Percentiles rank a stretch among this genome's conserved stretches.
phyloP scores from a whole-genome alignment of 345 rosid genomes.

The Lepidium aucheri region DNA sequence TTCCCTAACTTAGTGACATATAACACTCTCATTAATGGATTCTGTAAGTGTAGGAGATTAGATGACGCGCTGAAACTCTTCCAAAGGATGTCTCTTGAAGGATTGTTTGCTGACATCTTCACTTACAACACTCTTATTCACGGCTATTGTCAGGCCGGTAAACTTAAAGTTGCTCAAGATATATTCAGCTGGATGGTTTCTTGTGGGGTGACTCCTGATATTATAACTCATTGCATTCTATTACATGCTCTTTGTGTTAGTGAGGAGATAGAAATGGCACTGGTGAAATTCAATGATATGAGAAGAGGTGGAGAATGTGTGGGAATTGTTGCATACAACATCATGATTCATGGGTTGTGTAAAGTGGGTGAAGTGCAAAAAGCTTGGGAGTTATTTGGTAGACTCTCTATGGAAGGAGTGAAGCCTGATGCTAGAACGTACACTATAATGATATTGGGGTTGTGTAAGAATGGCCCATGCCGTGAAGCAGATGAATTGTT shows the following conservation, averaged over 20 bases:
- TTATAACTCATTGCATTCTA: slow-evolving; percentile 20
- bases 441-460: slow-evolving; percentile 21
- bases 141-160: slow-evolving; percentile 21
- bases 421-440: slow-evolving; percentile 27
- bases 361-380: background rate
- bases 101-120: slow-evolving; percentile 4
- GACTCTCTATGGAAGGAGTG: background rate
- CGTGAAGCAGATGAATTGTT: slow-evolving; percentile 24
- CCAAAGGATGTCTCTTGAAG: slow-evolving; percentile 11
- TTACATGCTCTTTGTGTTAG: slow-evolving; percentile 20
- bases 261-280: slow-evolving; percentile 21
- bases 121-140: slow-evolving; percentile 17
- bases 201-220: slow-evolving; percentile 20
- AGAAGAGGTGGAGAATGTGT: background rate
- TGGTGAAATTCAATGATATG: slow-evolving; percentile 20
- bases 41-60: slow-evolving; percentile 14
- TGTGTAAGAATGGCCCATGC: slow-evolving; percentile 21
- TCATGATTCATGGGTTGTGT: slow-evolving; percentile 13
- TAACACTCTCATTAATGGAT: slow-evolving; percentile 24
- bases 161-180: slow-evolving; percentile 6
- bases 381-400: slow-evolving; percentile 9
- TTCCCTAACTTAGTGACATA: slow-evolving; percentile 19
- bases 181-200: slow-evolving; percentile 18
- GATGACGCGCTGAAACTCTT: slow-evolving; percentile 23
- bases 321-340: slow-evolving; percentile 7